A percentile compares a stretch with the other conserved stretches of the same genome.
These are phyloP conservation scores for Phytomonas sp. DNA, from an alignment of 208 protist genomes.

Conservation along the genomic window DNA sequence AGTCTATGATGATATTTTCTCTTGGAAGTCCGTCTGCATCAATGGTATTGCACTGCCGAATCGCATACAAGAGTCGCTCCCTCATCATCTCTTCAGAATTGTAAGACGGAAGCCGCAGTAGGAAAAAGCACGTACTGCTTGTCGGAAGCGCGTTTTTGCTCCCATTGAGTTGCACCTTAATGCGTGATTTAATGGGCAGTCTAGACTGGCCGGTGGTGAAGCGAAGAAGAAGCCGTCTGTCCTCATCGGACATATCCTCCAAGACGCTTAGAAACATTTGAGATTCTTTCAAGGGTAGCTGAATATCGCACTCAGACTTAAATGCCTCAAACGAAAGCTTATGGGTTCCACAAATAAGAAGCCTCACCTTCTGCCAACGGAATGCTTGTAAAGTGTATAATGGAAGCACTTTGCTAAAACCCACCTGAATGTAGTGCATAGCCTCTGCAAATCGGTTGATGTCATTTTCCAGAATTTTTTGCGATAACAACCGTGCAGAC, in stretches of 20 bases:
- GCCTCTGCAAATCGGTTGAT: conserved; percentile 56
- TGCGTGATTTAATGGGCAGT: conserved; percentile 69
- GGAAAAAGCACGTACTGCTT: conserved; percentile 94
- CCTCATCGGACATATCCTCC: conserved; percentile 74
- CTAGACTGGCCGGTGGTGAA: conserved; percentile 86
- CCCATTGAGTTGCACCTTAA: conserved; percentile 78
- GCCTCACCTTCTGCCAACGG: conserved; percentile 79
- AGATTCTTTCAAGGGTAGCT: conserved; percentile 36
- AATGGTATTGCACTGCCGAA: conserved; percentile 92
- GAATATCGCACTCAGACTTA: conserved; percentile 60
- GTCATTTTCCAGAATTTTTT: conserved; percentile 50
- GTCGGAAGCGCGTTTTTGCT: conserved; percentile 79
- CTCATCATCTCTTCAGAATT: conserved; percentile 79
- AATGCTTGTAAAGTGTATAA: conserved; percentile 79
- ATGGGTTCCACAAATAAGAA: conserved; percentile 66
- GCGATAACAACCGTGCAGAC: conserved; percentile 43
- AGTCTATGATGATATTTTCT: conserved; percentile 53
- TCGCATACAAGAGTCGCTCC: conserved; percentile 91
- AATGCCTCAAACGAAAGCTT: conserved; percentile 79
- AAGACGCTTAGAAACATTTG: conserved; percentile 72
- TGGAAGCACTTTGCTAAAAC: conserved; percentile 76
- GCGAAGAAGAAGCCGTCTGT: conserved; percentile 73
- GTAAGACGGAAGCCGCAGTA: conserved; percentile 87
- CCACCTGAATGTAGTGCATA: conserved; percentile 65
- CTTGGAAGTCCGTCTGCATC: conserved; percentile 87